Conservation (phyloP, 2,329 filamentous ascomycete genomes). For the Fusarium armeniacum region DNA sequence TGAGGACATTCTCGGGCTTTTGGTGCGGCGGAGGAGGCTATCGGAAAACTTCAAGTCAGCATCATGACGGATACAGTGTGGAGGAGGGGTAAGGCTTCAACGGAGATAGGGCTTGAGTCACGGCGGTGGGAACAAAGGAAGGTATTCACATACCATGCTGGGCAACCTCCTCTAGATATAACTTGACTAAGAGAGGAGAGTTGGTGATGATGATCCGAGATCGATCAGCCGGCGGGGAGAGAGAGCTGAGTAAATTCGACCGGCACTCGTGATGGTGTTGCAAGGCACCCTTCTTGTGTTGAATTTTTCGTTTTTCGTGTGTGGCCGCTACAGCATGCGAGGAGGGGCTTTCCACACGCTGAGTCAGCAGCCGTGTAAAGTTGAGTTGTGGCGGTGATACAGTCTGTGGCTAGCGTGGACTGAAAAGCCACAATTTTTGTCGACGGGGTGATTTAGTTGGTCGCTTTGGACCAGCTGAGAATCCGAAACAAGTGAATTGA, state of each 20-base stretch:
- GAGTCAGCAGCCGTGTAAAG: slow-evolving; percentile 49
- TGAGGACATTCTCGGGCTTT: slow-evolving; percentile 99
- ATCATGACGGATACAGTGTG: slow-evolving; percentile 46
- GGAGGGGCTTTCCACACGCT: slow-evolving; percentile 56
- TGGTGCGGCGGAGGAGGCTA: slow-evolving; percentile 96
- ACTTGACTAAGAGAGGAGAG: slow-evolving; percentile 57
- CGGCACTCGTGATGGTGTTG: slow-evolving; percentile 58
- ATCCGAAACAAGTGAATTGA: background rate
- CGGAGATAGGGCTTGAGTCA: slow-evolving; percentile 34
- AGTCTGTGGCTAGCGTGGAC: background rate
- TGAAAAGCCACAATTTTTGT: slow-evolving; percentile 10
- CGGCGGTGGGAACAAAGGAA: slow-evolving; percentile 34
- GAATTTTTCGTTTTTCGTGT: slow-evolving; percentile 64
- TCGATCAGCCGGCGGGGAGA: slow-evolving; percentile 57
- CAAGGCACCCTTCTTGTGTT: slow-evolving; percentile 49
- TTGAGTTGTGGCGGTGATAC: slow-evolving; percentile 36
- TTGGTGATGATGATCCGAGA: slow-evolving; percentile 53
- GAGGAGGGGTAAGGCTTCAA: slow-evolving; percentile 50
- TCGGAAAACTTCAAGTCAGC: slow-evolving; percentile 47
- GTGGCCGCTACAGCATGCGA: slow-evolving; percentile 58
- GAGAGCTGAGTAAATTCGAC: slow-evolving; percentile 55
- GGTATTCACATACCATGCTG: slow-evolving; percentile 61
- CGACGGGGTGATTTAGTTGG: background rate
- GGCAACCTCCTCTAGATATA: slow-evolving; percentile 65
- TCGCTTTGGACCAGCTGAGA: background rate